Conservation (phyloP, 139 green algal genomes). For the Haematococcus sp. region DNA sequence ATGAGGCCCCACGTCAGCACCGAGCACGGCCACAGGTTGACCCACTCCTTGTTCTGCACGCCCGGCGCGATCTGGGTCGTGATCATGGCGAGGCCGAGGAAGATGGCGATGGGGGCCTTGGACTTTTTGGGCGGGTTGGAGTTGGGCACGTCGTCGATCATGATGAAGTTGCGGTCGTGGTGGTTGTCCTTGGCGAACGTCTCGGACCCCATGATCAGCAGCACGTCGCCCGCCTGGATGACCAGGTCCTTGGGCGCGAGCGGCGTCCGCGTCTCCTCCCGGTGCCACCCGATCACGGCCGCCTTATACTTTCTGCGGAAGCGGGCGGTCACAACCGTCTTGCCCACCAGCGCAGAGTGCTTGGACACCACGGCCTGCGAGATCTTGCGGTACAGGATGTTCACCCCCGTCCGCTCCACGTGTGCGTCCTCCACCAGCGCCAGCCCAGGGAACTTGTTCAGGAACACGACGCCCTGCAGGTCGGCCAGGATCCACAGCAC, state of each 20-base stretch:
- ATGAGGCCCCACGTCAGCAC: conserved; percentile 31
- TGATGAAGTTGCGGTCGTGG: conserved; percentile 37
- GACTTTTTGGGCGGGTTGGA: conserved; percentile 21
- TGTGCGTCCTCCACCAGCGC: conserved; percentile 21
- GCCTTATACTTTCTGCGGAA: conserved; percentile 75
- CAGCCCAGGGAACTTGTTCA: conserved; percentile 26
- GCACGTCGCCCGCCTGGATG: conserved; percentile 57
- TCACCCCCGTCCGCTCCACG: conserved; percentile 21
- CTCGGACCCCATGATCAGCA: conserved; percentile 54
- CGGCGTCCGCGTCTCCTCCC: conserved; percentile 10
- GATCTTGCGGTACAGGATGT: conserved; percentile 18
- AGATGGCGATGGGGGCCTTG: conserved; percentile 36
- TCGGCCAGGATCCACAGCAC: conserved; percentile 64
- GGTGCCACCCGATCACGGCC: conserved; percentile 70
- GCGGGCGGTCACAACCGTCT: neutral
- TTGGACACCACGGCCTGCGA: neutral
- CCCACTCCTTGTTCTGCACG: conserved; percentile 16
- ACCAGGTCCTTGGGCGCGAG: conserved; percentile 54
- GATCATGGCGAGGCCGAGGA: conserved; percentile 49
- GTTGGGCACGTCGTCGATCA: conserved; percentile 41
- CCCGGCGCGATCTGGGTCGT: conserved; percentile 33
- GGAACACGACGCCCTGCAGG: conserved; percentile 21
- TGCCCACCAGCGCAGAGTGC: conserved; percentile 1
- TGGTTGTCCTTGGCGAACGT: conserved; percentile 39
- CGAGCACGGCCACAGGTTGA: conserved; percentile 42